Percentiles rank a stretch among this genome's conserved stretches.
Conservation (phyloP, 2,329 filamentous ascomycete species). For the Trichoderma semiorbis region DNA sequence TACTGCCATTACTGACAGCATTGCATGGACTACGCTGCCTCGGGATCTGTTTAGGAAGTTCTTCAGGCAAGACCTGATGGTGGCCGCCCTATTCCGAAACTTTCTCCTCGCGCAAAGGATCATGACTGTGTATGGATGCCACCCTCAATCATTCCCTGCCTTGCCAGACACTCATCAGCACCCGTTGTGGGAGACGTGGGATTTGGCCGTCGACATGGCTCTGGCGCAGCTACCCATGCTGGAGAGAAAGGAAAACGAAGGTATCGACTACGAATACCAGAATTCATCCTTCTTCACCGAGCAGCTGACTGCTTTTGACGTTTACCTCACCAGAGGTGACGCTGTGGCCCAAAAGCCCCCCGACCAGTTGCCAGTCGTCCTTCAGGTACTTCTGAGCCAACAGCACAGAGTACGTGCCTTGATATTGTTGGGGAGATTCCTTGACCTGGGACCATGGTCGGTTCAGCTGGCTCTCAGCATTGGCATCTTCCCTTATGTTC, state of each 20-base stretch:
- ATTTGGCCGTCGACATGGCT: conserved; percentile 93
- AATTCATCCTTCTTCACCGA: conserved; percentile 97
- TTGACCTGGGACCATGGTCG: conserved; percentile 95
- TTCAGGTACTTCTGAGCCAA: conserved; percentile 93
- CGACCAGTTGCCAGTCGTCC: conserved; percentile 91
- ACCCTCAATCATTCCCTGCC: conserved; percentile 85
- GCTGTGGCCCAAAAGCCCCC: conserved; percentile 83
- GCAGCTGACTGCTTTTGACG: conserved; percentile 93
- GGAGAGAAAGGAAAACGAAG: conserved; percentile 71
- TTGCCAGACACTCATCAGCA: conserved; percentile 95
- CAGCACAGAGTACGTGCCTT: conserved; percentile 88
- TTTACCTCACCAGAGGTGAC: conserved; percentile 79
- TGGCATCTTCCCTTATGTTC: conserved; percentile 97
- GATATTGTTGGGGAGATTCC: conserved; percentile 86
- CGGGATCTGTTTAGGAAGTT: conserved; percentile 92
- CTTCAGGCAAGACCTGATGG: conserved; percentile 96
- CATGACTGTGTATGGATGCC: conserved; percentile 94
- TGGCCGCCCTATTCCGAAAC: conserved; percentile 95
- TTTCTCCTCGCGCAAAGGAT: conserved; percentile 92
- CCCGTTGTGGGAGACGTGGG: conserved; percentile 95
- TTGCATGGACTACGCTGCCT: conserved; percentile 93
- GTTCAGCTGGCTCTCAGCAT: conserved; percentile 98
- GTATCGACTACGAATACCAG: conserved; percentile 81
- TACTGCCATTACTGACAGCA: conserved; percentile 97
- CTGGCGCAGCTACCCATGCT: conserved; percentile 83